A percentile compares a stretch with the other conserved stretches of the same genome.
Evolutionary conservation across 495 filamentous ascomycete species (phyloP).

Genomic region (Massariosphaeria phaeospora): DNA sequence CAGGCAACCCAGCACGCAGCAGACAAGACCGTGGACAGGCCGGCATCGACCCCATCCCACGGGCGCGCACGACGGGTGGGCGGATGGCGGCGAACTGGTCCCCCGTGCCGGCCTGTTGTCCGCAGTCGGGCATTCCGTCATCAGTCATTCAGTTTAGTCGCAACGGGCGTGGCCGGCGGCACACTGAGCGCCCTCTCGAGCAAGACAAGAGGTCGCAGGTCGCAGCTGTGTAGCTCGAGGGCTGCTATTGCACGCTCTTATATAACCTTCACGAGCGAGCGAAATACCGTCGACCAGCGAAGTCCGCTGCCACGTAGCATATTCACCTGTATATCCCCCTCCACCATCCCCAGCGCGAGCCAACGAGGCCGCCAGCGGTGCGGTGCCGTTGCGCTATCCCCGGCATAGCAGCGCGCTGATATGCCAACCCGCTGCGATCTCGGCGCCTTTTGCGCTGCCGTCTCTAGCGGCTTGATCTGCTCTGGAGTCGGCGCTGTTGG

Average conservation of each 20-base stretch:
- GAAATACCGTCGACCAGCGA: slow-evolving; percentile 6
- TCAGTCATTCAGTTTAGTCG: neutral
- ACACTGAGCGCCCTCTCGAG: neutral
- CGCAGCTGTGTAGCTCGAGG: neutral
- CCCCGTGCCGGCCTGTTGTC: neutral
- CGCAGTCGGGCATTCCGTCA: neutral
- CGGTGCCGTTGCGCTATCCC: neutral
- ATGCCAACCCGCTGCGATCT: slow-evolving; percentile 6
- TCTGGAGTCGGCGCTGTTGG: neutral
- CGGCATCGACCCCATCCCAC: neutral
- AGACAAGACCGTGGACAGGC: neutral
- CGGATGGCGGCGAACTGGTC: neutral
- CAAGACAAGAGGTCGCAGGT: neutral
- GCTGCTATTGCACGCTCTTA: slow-evolving; percentile 10
- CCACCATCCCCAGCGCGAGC: neutral
- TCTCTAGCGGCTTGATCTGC: neutral
- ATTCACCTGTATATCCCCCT: slow-evolving; percentile 8
- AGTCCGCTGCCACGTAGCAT: slow-evolving; percentile 21
- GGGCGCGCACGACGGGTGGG: slow-evolving; percentile 15
- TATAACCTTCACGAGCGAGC: no score
- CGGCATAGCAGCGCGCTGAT: slow-evolving; percentile 17
- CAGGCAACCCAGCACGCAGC: no score
- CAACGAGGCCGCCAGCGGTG: slow-evolving; percentile 6
- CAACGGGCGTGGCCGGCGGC: neutral
- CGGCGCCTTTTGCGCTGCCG: neutral